A percentile compares a stretch with the other conserved stretches of the same genome.
Evolutionary conservation across 208 protist species (phyloP).

Genomic region (Acanthamoeba comandoni): DNA sequence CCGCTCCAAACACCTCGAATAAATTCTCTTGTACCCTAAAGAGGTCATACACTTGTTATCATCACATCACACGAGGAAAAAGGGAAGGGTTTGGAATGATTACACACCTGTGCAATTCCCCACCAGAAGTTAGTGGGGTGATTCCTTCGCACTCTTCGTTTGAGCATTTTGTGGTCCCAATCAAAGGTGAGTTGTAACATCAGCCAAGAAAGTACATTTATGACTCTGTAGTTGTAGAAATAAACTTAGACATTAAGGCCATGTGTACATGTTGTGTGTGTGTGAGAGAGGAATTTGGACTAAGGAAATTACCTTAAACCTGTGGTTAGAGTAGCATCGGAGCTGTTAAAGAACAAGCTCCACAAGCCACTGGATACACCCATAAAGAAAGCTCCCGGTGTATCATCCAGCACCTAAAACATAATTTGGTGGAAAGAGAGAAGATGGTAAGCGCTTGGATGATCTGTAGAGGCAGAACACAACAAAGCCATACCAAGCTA

Average conservation of each 20-base stretch:
- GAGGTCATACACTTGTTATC: no score
- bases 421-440: no score
- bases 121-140: conserved; percentile 40
- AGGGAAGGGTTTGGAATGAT: no score
- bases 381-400: conserved; percentile 36
- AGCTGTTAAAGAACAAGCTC: conserved; percentile 10
- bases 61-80: no score
- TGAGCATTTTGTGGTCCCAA: background rate
- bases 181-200: conserved; percentile 59
- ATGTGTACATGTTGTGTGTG: no score
- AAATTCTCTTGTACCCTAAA: conserved; percentile 7
- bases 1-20: conserved; percentile 1
- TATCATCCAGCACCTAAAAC: conserved; percentile 60
- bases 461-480: no score
- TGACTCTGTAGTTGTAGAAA: no score
- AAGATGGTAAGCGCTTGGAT: no score
- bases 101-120: conserved; percentile 2
- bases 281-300: no score
- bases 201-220: conserved; percentile 12
- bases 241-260: no score
- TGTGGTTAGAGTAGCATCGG: conserved; percentile 11
- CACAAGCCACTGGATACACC: conserved; percentile 1
- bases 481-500: no score
- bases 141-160: conserved; percentile 9
- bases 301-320: no score